Base-by-base conservation (phyloP, 2,329 filamentous ascomycete genomes). In the Trichoderma sp. region DNA sequence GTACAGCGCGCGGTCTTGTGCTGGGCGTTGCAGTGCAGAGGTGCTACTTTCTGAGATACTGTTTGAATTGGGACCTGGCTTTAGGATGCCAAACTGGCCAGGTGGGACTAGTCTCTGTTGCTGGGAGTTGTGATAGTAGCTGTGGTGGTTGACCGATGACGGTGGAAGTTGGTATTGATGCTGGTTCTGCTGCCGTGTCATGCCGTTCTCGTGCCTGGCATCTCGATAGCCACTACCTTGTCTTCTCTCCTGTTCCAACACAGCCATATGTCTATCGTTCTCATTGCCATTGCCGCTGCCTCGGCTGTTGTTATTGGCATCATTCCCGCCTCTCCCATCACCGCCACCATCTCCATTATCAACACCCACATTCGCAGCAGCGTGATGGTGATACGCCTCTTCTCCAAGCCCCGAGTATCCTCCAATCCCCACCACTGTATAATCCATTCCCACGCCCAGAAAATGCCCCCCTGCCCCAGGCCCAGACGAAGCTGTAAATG, bases 71-170 rank as follows among this genome's bases (percentile, higher is more conserved):
- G 61, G 55, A 24, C 62, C 66, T 8, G 62, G 68, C 10, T 82
- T 80, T 70, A 86, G 75, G 68, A 85, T 81, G 55, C 83, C 82
- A 72, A 85, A 86, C 71, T 83, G 84, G 6, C 80, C 80, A 24
- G 68, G 35, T 13, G 56, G 7, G 16, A 13, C 21, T 35, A 49
- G 62, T 55, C 53, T 49, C n/a, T 53, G 69, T 1, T 69, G 69
- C 1, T 53, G 59, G 29, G 59, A 27, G 69, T 70, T 11, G 60
- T 70, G 62, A 60, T 62, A 66, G 56, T 70, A 33, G 68, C 68
- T 33, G 61, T 71, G 40, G 58, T 68, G 67, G 33, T 49, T 35
- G 21, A 11, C 27, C 24, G 21, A 27, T 13, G 40, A 14, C 6
- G 37, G 35, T n/a, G 59, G 27, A 8, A 62, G 49, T n/a, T 37